Base-by-base conservation (phyloP, 805 yeast species). In the Kodamaea restingae region DNA sequence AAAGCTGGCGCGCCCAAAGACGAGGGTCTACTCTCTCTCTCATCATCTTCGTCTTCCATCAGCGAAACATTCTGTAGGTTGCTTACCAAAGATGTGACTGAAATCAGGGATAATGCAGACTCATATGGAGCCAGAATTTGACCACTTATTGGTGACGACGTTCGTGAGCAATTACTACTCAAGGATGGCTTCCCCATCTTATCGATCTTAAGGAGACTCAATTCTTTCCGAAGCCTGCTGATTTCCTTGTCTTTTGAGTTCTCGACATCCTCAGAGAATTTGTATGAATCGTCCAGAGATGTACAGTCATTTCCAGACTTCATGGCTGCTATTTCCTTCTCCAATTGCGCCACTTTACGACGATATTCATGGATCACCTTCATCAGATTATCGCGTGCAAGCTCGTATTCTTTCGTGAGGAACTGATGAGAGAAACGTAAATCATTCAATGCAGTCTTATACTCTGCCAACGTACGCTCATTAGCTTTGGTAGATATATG, bases 381-480 rank as follows among this genome's bases (percentile, higher is more conserved):
- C 37, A 67, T 56, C 40, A 80, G 76, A 43, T 73, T 75, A 11
- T 72, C 71, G 40, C 84, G 69, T 39, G 84, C 84, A 43, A 78
- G 76, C 46, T 81, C 84, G 50, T 73, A 84, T 49, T 81, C 85
- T 51, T 78, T 77, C 2, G 82, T 71, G 39, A 84, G 61, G 52
- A 81, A 84, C 43, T 72, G 78, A 56, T 83, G 88, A 2, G 88
- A 83, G 53, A 84, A 75, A 47, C 82, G 80, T 38, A 84, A 64
- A 54, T 84, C 93, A 40, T 70, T 73, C 36, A 84, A 62, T 0
- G 88, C 88, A 0, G 83, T 76, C 46, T 70, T 71, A 49, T 75
- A 62, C 24, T 66, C 70, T 25, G 60, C 46, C 14, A 63, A 18
- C 12, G 47, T 36, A 43, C 54, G 57, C 18, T 58, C 57, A 15